Evolutionary conservation across 371 early-diverging fungal genomes (phyloP).

Genomic region (Entomophthora muscae): DNA sequence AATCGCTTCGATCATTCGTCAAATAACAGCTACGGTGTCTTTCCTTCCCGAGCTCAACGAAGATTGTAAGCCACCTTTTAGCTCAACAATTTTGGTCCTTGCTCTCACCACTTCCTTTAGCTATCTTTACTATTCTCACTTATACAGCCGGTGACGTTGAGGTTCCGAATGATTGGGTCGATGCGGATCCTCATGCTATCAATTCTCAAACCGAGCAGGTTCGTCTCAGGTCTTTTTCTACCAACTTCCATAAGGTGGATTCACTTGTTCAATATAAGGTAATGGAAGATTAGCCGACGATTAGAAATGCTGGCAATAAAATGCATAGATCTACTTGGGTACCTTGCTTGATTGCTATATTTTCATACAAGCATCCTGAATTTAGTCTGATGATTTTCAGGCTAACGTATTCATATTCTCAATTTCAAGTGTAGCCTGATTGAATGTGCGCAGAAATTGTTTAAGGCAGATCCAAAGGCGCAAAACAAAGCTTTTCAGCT

Average conservation of each 20-base stretch:
- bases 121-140: slow-evolving; percentile 22
- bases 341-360: not conserved
- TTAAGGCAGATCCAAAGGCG: too few relatives aligned
- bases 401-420: too few relatives aligned
- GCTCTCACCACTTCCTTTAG: not conserved
- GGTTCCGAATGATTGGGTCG: slow-evolving; percentile 73
- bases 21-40: slow-evolving; percentile 75
- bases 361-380: not conserved
- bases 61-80: slow-evolving; percentile 33
- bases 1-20: slow-evolving; percentile 73
- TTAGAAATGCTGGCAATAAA: too few relatives aligned
- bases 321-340: too few relatives aligned
- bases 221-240: slow-evolving; percentile 56
- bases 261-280: slow-evolving; percentile 32
- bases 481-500: too few relatives aligned
- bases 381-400: too few relatives aligned
- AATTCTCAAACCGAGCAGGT: slow-evolving; percentile 69
- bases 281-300: not conserved
- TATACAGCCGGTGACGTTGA: slow-evolving; percentile 75
- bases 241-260: slow-evolving; percentile 62
- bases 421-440: too few relatives aligned
- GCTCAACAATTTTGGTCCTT: not conserved
- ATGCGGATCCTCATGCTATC: slow-evolving; percentile 58
- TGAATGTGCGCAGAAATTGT: too few relatives aligned
- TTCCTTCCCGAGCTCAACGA: slow-evolving; percentile 78